Evolutionary conservation across 2,329 filamentous ascomycete species (phyloP), one percentile per base, ranked within the genome.

Genomic region (Cadophora sp.): DNA sequence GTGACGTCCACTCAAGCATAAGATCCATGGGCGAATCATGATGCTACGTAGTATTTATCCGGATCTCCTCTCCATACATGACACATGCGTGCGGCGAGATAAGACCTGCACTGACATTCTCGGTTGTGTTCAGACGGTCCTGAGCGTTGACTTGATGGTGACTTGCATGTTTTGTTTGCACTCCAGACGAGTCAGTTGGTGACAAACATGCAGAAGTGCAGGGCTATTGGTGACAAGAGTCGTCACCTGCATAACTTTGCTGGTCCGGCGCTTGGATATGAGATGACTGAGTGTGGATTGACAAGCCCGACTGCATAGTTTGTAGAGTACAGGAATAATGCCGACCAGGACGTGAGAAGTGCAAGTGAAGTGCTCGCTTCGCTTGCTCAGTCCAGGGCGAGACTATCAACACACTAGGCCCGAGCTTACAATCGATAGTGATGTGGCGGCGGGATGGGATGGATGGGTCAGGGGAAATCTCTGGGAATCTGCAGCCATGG

Each of bases 371-470:
- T 9, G 30, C 4, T 33, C 30, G n/a, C n/a, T n/a, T n/a, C n/a
- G n/a, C n/a, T n/a, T n/a, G n/a, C n/a, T n/a, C n/a, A n/a, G n/a
- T n/a, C n/a, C n/a, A n/a, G n/a, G n/a, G n/a, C n/a, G n/a, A n/a
- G 8, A 39, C 36, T 39, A 39, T 39, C 36, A 39, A 39, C 7
- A 39, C 36, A 58, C 20, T 41, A 58, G 55, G 55, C 55, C 55
- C 55, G 55, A 58, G 55, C 55, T 58, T 41, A 39, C 20, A 58
- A 24, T 43, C 33, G 36, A 58, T 58, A 58, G 33, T 58, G 55
- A 39, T n/a, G 18, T 7, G n/a, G n/a, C n/a, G n/a, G n/a, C 24
- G 5, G n/a, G 45, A 13, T 48, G n/a, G 9, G 27, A 30, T 30
- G 27, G 27, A 6, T 30, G 4, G 27, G 27, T 30, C 27, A 30